Percentiles rank a stretch among this genome's conserved stretches.
Conservation (phyloP, 1,284 basidiomycete genomes). For the Cystobasidium slooffiae region DNA sequence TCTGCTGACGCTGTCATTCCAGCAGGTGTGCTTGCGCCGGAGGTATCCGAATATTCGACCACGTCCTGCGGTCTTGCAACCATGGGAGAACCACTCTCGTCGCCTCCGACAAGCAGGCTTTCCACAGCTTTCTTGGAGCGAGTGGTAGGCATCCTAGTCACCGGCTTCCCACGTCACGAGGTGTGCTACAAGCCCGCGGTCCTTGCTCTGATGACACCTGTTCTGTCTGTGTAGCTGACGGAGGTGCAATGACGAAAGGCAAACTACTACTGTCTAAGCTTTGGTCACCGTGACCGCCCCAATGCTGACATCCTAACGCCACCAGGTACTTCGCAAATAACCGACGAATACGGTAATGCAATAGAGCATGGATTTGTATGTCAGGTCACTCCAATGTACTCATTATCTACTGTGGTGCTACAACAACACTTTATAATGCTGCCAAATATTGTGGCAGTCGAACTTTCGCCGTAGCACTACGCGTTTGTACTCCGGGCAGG, state of each 20-base stretch:
- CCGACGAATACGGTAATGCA: not conserved
- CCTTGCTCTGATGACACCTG: not conserved
- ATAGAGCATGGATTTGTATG: too few relatives aligned
- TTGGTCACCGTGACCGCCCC: constrained; percentile 4
- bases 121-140: not conserved
- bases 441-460: too few relatives aligned
- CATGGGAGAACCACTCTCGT: constrained; percentile 25
- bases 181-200: too few relatives aligned
- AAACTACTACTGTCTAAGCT: constrained; percentile 1
- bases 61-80: constrained; percentile 10
- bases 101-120: constrained; percentile 16
- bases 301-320: constrained; percentile 8
- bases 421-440: too few relatives aligned
- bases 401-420: too few relatives aligned
- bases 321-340: not conserved
- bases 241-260: constrained; percentile 5
- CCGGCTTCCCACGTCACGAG: too few relatives aligned
- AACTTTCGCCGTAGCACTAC: not conserved
- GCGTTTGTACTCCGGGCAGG: not conserved
- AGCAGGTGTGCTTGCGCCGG: constrained; percentile 22
- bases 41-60: constrained; percentile 14
- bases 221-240: not conserved
- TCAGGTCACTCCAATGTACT: too few relatives aligned
- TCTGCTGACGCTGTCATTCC: not conserved
- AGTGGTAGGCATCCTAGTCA: not conserved